Conservation (phyloP, 1,139 yeast species). For the Yarrowia galli region DNA sequence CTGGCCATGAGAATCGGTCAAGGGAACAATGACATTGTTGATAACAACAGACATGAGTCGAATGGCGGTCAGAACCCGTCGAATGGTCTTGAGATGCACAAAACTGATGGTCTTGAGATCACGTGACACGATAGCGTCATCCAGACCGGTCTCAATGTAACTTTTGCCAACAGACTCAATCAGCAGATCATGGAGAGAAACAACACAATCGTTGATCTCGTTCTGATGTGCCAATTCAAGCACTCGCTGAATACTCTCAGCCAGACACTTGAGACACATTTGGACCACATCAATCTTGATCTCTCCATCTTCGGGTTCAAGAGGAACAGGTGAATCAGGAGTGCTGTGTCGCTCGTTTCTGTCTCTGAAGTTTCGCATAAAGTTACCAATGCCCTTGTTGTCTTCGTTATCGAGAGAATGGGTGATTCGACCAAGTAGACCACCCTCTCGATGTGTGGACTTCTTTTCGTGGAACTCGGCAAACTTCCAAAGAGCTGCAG, state of each 20-base stretch:
- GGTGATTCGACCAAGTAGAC: slow-evolving; percentile 46
- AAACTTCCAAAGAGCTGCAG: slow-evolving; percentile 48
- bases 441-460: slow-evolving; percentile 44
- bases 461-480: slow-evolving; percentile 45
- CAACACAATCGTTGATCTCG: slow-evolving; percentile 67
- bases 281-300: slow-evolving; percentile 58
- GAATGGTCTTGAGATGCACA: slow-evolving; percentile 60
- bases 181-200: slow-evolving; percentile 71
- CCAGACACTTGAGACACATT: slow-evolving; percentile 69
- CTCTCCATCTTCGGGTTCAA: slow-evolving; percentile 41
- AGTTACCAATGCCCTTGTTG: slow-evolving; percentile 48
- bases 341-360: slow-evolving; percentile 42
- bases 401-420: slow-evolving; percentile 43
- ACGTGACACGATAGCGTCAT: slow-evolving; percentile 59
- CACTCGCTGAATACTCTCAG: slow-evolving; percentile 81
- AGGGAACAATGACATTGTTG: slow-evolving; percentile 74
- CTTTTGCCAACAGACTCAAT: slow-evolving; percentile 74
- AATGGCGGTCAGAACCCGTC: slow-evolving; percentile 67
- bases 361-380: slow-evolving; percentile 48
- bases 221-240: slow-evolving; percentile 71
- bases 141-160: slow-evolving; percentile 78
- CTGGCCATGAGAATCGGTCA: slow-evolving; percentile 61
- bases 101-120: slow-evolving; percentile 55
- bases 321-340: slow-evolving; percentile 33
- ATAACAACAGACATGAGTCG: slow-evolving; percentile 73